Base-by-base conservation (phyloP, 306 rosid genomes). In the Vigna angularis region DNA sequence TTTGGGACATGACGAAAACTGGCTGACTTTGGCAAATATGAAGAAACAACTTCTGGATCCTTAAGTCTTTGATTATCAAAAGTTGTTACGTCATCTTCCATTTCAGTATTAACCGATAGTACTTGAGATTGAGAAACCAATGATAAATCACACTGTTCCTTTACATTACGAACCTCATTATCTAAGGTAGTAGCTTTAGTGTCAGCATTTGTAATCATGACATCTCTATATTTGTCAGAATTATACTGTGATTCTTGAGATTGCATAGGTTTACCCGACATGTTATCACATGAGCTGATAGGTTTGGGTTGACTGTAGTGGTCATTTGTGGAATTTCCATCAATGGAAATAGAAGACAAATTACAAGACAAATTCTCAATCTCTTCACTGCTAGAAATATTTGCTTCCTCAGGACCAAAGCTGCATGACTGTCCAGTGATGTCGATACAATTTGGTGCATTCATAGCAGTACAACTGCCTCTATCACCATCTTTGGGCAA, bases 61-160 rank as follows among this genome's bases (percentile, higher is more conserved):
- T 88, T 92, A 18, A 84, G 93, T 74, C 98, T 84, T 74, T 87
- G 92, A 82, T 85, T 88, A 73, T 88, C 94, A 79, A 92, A 92
- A 78, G 88, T 84, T 74, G 85, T 76, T 59, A 86, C 83, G 80
- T 92, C 97, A 70, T 92, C 98, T 78, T 94, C 98, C 67, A 89
- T 82, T 77, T 88, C 91, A 72, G 85, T 30, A 61, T 81, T 79
- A 44, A 68, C 69, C 32, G 87, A 71, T 40, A 59, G 69, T 66
- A 56, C 70, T 64, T 73, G 79, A 52, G 82, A 48, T 58, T 76
- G 88, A 10, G 87, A 80, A 68, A 87, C 88, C 26, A 82, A 83
- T 61, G 71, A 64, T 89, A 84, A 83, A 80, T 89, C 88, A 74
- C 65, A 68, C 7, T 67, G 83, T 69, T 89, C 94, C 66, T 78